Percentiles rank a stretch among this genome's conserved stretches.
Evolutionary conservation across 169 alveolate species (phyloP).

Genomic region (Ichthyophthirius multifiliis): DNA sequence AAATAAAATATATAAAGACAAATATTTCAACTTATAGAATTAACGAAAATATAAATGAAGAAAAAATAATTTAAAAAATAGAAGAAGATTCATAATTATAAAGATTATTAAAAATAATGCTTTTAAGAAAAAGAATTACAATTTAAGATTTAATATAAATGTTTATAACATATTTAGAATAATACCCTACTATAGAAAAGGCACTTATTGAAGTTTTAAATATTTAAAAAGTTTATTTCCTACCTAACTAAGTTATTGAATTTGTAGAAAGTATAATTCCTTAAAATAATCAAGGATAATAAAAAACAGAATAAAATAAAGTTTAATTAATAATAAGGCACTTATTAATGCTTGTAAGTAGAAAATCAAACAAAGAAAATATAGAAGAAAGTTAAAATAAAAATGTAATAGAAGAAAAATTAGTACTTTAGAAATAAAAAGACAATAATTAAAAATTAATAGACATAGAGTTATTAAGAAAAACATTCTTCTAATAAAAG

Average conservation of each 20-base stretch:
- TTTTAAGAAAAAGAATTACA: not conserved
- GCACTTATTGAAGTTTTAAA: not conserved
- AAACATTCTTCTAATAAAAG: too few species aligned
- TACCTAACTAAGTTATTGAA: not conserved
- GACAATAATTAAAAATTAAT: too few species aligned
- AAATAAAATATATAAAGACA: not conserved
- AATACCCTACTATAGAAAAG: not conserved
- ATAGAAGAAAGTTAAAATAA: not conserved
- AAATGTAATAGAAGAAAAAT: not conserved
- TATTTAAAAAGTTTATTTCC: not conserved
- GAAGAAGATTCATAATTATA: slow-evolving; percentile 13
- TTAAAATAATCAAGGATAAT: too few species aligned
- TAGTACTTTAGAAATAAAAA: too few species aligned
- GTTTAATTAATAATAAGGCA: not conserved
- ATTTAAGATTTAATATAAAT: not conserved
- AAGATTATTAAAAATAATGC: not conserved
- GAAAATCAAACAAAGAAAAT: not conserved
- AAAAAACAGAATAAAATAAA: not conserved
- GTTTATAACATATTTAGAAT: not conserved
- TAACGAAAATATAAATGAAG: not conserved
- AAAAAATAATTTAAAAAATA: not conserved
- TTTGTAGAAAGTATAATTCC: too few species aligned
- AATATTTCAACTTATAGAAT: not conserved
- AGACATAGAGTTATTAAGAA: too few species aligned
- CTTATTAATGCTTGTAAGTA: not conserved